These are phyloP conservation scores for Didymellaceae sp. DNA, from an alignment of 2,329 filamentous ascomycete species.

Conservation along the genomic window DNA sequence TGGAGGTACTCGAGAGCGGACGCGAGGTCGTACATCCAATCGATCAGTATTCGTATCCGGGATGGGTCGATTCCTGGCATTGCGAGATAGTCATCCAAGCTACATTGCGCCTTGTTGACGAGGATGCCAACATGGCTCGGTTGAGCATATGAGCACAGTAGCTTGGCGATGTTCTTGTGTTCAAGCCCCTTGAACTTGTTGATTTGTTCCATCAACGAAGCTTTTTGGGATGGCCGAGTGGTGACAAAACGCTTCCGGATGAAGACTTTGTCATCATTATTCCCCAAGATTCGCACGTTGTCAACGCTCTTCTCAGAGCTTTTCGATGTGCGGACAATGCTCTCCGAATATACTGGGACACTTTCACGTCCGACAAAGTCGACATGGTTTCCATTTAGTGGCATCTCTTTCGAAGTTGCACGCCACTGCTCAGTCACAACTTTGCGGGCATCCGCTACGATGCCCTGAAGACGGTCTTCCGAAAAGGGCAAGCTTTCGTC, in stretches of 20 bases:
- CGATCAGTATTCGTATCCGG: conserved; percentile 44
- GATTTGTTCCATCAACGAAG: conserved; percentile 45
- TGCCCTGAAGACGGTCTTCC: conserved; percentile 47
- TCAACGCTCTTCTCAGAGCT: conserved; percentile 47
- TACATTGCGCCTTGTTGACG: conserved; percentile 43
- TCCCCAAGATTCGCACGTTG: conserved; percentile 44
- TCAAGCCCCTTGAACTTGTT: conserved; percentile 47
- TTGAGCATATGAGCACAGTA: conserved; percentile 49
- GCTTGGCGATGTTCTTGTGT: conserved; percentile 48
- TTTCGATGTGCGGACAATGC: conserved; percentile 38
- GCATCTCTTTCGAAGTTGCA: conserved; percentile 49
- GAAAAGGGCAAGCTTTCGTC: conserved; percentile 48
- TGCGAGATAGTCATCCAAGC: conserved; percentile 47
- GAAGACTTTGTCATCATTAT: conserved; percentile 42
- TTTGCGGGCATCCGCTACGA: conserved; percentile 47
- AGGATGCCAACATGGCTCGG: conserved; percentile 47
- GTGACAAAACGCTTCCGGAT: conserved; percentile 48
- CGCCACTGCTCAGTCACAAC: conserved; percentile 51
- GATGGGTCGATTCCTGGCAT: conserved; percentile 37
- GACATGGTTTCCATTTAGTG: conserved; percentile 45
- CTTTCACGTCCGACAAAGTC: conserved; percentile 47
- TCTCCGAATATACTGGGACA: conserved; percentile 45
- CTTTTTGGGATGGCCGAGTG: conserved; percentile 45
- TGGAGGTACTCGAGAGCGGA: conserved; percentile 50
- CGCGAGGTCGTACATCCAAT: conserved; percentile 51